A percentile compares a stretch with the other conserved stretches of the same genome.
Evolutionary conservation across 805 yeast species (phyloP).

Genomic region (Candida nonsorbophila): DNA sequence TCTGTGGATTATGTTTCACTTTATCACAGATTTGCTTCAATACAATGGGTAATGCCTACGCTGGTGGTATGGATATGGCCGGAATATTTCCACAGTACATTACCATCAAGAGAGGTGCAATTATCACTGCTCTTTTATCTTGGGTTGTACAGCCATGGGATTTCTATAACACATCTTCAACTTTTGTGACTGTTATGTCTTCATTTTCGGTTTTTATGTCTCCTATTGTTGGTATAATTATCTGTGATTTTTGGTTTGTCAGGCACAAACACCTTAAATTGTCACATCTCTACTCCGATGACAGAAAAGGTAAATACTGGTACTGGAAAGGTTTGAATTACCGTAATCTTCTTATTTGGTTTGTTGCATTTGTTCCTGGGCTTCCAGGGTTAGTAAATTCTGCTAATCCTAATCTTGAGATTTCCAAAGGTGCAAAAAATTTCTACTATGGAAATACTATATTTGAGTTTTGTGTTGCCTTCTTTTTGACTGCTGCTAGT

Average conservation of each 20-base stretch:
- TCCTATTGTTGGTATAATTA: slow-evolving; percentile 18
- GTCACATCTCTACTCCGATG: slow-evolving; percentile 31
- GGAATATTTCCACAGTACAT: slow-evolving; percentile 41
- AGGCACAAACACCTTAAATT: slow-evolving; percentile 35
- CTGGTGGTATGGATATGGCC: slow-evolving; percentile 49
- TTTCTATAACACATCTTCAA: slow-evolving; percentile 13
- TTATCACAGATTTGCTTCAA: slow-evolving; percentile 31
- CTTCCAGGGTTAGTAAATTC: slow-evolving; percentile 43
- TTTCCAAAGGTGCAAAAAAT: slow-evolving; percentile 8
- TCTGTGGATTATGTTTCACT: slow-evolving; percentile 25
- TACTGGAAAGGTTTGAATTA: slow-evolving; percentile 39
- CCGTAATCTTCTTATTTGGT: slow-evolving; percentile 34
- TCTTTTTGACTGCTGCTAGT: slow-evolving; percentile 28
- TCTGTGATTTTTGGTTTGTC: slow-evolving; percentile 33
- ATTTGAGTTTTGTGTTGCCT: slow-evolving; percentile 20
- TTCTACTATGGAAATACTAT: slow-evolving; percentile 12
- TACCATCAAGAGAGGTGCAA: slow-evolving; percentile 42
- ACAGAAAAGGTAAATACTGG: slow-evolving; percentile 33
- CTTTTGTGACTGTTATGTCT: slow-evolving; percentile 13
- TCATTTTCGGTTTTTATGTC: slow-evolving; percentile 13
- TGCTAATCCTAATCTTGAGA: slow-evolving; percentile 12
- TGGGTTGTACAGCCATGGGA: slow-evolving; percentile 19
- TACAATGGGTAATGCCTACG: slow-evolving; percentile 45
- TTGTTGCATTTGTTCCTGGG: slow-evolving; percentile 40
- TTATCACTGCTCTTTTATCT: slow-evolving; percentile 13